Evolutionary conservation across 2,329 filamentous ascomycete genomes (phyloP).

Genomic region (Penicillium sp.): DNA sequence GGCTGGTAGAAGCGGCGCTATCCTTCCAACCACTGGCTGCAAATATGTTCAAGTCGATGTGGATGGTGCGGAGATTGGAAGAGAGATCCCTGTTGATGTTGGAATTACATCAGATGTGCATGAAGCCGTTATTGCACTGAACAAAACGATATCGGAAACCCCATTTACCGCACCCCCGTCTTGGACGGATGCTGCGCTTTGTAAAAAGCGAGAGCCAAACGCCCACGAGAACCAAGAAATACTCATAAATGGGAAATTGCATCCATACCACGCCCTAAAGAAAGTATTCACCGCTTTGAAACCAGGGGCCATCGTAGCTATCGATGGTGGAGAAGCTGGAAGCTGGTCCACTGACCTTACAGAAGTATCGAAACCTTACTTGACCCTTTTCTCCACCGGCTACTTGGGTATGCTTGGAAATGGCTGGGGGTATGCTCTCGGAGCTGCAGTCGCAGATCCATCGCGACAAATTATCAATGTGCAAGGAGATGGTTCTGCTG

Average conservation of each 20-base stretch:
- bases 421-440: constrained; percentile 52
- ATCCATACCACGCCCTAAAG: constrained; percentile 50
- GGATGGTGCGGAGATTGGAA: constrained; percentile 49
- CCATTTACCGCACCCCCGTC: constrained; percentile 4
- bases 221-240: too few relatives aligned
- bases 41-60: constrained; percentile 49
- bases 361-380: constrained; percentile 41
- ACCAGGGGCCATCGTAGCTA: constrained; percentile 40
- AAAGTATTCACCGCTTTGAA: constrained; percentile 43
- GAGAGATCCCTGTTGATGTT: constrained; percentile 44
- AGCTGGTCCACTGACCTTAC: constrained; percentile 46
- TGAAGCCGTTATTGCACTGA: constrained; percentile 38
- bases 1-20: constrained; percentile 40
- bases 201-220: constrained; percentile 24
- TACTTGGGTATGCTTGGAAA: constrained; percentile 52
- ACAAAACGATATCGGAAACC: constrained; percentile 15
- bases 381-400: constrained; percentile 37
- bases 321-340: constrained; percentile 31
- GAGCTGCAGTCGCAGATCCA: constrained; percentile 48
- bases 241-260: constrained; percentile 43
- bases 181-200: constrained; percentile 17
- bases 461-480: constrained; percentile 46
- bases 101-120: constrained; percentile 48
- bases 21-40: constrained; percentile 43
- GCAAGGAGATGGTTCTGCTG: constrained; percentile 52